Base-by-base conservation (phyloP, 345 rosid species). In the Excoecaria cochinchinensis region DNA sequence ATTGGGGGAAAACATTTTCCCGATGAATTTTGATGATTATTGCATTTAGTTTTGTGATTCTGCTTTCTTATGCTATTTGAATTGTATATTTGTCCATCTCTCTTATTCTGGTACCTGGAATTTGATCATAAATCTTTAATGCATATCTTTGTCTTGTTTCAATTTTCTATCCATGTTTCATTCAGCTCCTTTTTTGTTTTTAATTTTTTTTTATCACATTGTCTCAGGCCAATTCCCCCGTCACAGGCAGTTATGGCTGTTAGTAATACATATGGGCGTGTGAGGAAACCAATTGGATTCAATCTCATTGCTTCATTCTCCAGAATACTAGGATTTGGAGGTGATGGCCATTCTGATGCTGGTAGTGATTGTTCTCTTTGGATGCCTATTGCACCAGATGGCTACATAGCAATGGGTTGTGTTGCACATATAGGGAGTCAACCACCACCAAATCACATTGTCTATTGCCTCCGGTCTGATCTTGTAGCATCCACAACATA, bases 321-420 rank as follows among this genome's bases (percentile, higher is more conserved):
- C 82, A 83, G 75, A 75, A 79, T 86, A 80, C 91, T 82, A 81
- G 91, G 87, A 80, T 80, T 72, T 66, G 86, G 69, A 62, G 80
- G 71, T 63, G 87, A 82, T 79, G 78, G 66, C 48, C 77, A 73
- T 78, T 73, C 85, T 70, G 84, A 63, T 79, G 70, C 75, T 68
- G 88, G 76, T 74, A 76, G 47, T 64, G 94, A 86, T 47, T 95
- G 99, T 85, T 93, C 93, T 78, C 89, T 95, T 71, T 95, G 99
- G 99, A 78, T 91, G 91, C 99, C 99, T 60, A 82, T 95, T 81
- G 92, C 99, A 5, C 99, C 99, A 60, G 85, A 86, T 46, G 99
- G 99, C 24, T 95, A 91, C 84, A 84, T 86, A 52, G 87, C 95
- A 59, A 65, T 95, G 86, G 99, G 99, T 36, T 95, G 94, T 86